A percentile compares a stretch with the other conserved stretches of the same genome.
Evolutionary conservation across 257 asterid genomes (phyloP).

Genomic region (Oldenlandia corymbosa): DNA sequence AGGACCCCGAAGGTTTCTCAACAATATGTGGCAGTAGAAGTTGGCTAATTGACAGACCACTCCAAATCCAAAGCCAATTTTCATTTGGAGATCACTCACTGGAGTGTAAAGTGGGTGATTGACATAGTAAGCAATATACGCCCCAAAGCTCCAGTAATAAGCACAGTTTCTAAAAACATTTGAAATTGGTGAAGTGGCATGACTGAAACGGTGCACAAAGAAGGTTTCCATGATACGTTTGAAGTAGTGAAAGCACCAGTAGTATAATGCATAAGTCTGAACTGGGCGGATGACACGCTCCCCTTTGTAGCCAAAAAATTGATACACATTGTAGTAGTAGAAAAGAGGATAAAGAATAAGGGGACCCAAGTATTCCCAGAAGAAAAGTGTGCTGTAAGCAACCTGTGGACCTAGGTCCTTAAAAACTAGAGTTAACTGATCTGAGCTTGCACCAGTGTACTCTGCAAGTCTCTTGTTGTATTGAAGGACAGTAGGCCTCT

Average conservation of each 20-base stretch:
- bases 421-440: conserved; percentile 64
- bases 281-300: conserved; percentile 64
- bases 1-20: conserved; percentile 78
- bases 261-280: conserved; percentile 87
- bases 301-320: conserved; percentile 60
- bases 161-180: conserved; percentile 93
- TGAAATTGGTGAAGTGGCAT: conserved; percentile 91
- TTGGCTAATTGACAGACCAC: conserved; percentile 77
- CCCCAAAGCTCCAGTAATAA: conserved; percentile 93
- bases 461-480: conserved; percentile 70
- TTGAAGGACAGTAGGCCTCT: conserved; percentile 69
- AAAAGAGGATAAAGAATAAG: conserved; percentile 75
- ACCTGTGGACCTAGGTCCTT: conserved; percentile 96
- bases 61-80: conserved; percentile 79
- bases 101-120: conserved; percentile 94
- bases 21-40: conserved; percentile 82
- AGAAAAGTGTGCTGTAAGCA: conserved; percentile 85
- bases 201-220: conserved; percentile 95
- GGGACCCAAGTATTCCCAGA: conserved; percentile 89
- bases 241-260: conserved; percentile 92
- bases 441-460: conserved; percentile 45
- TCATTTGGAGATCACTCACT: conserved; percentile 79
- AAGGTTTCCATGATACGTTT: conserved; percentile 92
- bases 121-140: conserved; percentile 75
- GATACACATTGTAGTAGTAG: conserved; percentile 64